Percentiles rank a stretch among this genome's conserved stretches.
These are phyloP conservation scores for Simplicillium sp. DNA, from an alignment of 2,329 filamentous ascomycete genomes.

Conservation along the genomic window DNA sequence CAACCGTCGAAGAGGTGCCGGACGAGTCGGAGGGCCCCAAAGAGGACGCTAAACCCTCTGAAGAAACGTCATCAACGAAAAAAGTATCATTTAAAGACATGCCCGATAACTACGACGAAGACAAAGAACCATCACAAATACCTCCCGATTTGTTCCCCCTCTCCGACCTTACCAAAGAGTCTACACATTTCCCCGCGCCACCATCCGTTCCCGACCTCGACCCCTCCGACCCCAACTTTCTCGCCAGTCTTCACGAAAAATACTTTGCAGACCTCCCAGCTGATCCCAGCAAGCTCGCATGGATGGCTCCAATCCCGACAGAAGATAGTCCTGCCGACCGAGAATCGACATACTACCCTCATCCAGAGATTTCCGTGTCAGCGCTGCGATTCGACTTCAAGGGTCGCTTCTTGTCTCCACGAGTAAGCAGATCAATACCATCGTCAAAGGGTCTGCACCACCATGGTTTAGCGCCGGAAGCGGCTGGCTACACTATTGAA, in stretches of 20 bases:
- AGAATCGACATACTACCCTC: constrained; percentile 67
- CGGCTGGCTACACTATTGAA: constrained; percentile 85
- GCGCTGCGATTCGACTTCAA: constrained; percentile 83
- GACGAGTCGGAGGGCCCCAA: background rate
- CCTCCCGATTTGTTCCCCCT: constrained; percentile 32
- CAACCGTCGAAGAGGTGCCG: constrained; percentile 1
- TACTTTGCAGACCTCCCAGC: constrained; percentile 87
- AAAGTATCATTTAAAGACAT: constrained; percentile 10
- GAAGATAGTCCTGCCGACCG: constrained; percentile 24
- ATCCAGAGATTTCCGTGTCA: constrained; percentile 61
- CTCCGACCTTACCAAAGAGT: constrained; percentile 24
- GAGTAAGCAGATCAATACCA: constrained; percentile 63
- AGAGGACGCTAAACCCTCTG: background rate
- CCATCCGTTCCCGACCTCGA: constrained; percentile 62
- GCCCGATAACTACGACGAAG: constrained; percentile 27
- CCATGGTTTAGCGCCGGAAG: constrained; percentile 84
- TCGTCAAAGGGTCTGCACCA: constrained; percentile 79
- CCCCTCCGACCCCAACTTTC: constrained; percentile 73
- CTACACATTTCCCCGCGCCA: constrained; percentile 54
- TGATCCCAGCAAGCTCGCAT: constrained; percentile 77
- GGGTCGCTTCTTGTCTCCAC: constrained; percentile 70
- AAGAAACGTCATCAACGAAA: constrained; percentile 13
- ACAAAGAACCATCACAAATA: constrained; percentile 29
- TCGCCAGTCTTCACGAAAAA: constrained; percentile 75
- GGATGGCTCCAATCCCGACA: constrained; percentile 71